A percentile compares a stretch with the other conserved stretches of the same genome.
phyloP scores from a whole-genome alignment of 2,329 filamentous ascomycete species.

The Pseudophaeomoniella oleicola region DNA sequence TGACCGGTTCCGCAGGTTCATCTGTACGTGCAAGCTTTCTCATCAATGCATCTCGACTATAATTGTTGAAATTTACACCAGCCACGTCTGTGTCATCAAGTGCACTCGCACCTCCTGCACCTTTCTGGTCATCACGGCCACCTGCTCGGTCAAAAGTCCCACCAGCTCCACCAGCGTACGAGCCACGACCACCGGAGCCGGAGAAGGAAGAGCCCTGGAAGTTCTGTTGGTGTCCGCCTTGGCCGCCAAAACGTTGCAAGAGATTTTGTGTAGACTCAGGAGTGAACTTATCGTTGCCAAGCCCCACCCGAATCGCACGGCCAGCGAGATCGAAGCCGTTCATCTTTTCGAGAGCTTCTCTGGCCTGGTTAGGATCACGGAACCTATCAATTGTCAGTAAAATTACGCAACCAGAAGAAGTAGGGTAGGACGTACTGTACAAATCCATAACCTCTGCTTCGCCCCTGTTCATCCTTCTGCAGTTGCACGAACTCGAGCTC shows the following conservation, averaged over 20 bases:
- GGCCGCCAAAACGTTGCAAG: conserved; percentile 79
- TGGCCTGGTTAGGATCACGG: conserved; percentile 76
- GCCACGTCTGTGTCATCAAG: conserved; percentile 95
- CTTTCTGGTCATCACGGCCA: conserved; percentile 77
- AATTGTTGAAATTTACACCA: conserved; percentile 98
- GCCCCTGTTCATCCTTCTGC: conserved; percentile 84
- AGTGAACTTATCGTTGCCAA: conserved; percentile 99
- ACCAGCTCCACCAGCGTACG: conserved; percentile 56
- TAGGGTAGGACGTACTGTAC: conserved; percentile 61
- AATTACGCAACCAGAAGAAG: conserved; percentile 22
- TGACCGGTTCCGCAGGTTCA: conserved; percentile 52
- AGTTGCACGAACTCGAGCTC: conserved; percentile 95
- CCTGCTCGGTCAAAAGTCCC: conserved; percentile 80
- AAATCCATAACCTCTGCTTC: conserved; percentile 93
- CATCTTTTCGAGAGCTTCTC: conserved; percentile 95
- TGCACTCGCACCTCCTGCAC: conserved; percentile 75
- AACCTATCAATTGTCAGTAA: conserved; percentile 58
- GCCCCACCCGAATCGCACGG: conserved; percentile 92
- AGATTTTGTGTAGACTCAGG: conserved; percentile 89
- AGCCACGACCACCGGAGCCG: conserved; percentile 73
- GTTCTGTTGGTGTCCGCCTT: conserved; percentile 46
- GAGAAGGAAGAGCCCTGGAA: conserved; percentile 88
- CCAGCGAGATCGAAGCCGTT: conserved; percentile 97
- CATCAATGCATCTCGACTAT: conserved; percentile 97
- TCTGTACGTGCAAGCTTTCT: conserved; percentile 93